phyloP scores from a whole-genome alignment of 768 basidiomycete genomes.

The Suillus clintonianus region DNA sequence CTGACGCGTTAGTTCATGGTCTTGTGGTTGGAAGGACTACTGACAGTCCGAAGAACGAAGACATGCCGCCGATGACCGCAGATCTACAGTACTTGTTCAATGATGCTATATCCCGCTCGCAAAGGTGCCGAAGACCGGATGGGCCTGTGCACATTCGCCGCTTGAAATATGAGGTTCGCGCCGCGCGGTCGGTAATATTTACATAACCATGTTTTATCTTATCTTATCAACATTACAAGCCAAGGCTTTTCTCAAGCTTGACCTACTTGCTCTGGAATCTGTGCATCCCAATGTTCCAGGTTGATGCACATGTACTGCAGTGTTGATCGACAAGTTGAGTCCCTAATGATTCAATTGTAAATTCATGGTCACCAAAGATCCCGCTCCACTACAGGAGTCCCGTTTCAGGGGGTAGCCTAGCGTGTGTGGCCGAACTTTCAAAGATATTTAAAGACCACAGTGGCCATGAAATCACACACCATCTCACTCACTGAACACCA shows the following conservation, averaged over 20 bases:
- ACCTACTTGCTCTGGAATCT: not conserved
- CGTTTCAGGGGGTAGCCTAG: not conserved
- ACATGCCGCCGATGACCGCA: conserved; percentile 48
- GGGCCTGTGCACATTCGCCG: not conserved
- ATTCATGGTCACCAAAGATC: not conserved
- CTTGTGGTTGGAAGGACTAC: conserved; percentile 28
- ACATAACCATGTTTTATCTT: not conserved
- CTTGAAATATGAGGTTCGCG: not conserved
- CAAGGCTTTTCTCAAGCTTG: too few relatives aligned
- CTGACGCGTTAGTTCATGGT: conserved; percentile 13
- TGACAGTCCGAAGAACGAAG: conserved; percentile 88
- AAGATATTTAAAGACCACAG: not conserved
- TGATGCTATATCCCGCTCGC: not conserved
- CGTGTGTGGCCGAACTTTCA: not conserved
- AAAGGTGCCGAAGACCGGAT: not conserved
- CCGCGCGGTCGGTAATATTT: not conserved
- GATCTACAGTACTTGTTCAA: conserved; percentile 6
- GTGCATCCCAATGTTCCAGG: not conserved
- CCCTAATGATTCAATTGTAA: not conserved
- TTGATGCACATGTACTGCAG: not conserved
- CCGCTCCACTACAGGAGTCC: not conserved
- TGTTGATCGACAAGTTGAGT: not conserved
- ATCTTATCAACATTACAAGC: not conserved
- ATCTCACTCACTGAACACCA: conserved; percentile 6
- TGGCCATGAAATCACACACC: not conserved